phyloP scores from a whole-genome alignment of 2,329 filamentous ascomycete genomes.

The Dichotomopilus funicola region DNA sequence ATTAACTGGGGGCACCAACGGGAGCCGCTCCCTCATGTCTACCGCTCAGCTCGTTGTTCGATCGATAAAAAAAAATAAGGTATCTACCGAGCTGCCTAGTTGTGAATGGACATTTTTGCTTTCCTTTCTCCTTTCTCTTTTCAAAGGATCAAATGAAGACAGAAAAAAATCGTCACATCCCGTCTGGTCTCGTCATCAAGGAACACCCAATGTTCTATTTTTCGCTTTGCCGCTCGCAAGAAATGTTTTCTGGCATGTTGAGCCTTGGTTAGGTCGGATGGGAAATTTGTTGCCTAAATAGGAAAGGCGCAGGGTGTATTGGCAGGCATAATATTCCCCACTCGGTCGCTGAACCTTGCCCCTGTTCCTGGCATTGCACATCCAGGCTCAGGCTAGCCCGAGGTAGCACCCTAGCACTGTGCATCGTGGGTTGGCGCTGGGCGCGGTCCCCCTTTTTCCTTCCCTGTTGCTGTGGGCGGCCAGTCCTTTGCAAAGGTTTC shows the following conservation, averaged over 20 bases:
- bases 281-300: slow-evolving; percentile 20
- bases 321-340: background rate
- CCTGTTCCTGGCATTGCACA: slow-evolving; percentile 15
- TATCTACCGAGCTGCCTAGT: no score
- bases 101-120: no score
- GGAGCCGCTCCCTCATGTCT: no score
- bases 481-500: slow-evolving; percentile 15
- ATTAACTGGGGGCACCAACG: no score
- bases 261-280: slow-evolving; percentile 4
- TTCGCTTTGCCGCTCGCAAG: background rate
- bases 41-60: no score
- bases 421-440: slow-evolving; percentile 15
- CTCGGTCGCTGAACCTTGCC: background rate
- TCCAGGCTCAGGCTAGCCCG: slow-evolving; percentile 6
- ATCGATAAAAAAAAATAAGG: no score
- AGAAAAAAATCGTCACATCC: background rate
- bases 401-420: slow-evolving; percentile 12
- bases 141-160: background rate
- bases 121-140: background rate
- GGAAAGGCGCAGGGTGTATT: slow-evolving; percentile 15
- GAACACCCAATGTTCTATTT: background rate
- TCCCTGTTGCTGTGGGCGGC: slow-evolving; percentile 7
- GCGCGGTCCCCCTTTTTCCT: slow-evolving; percentile 14
- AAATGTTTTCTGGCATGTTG: background rate
- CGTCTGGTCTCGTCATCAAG: background rate